Percentiles rank a stretch among this genome's conserved stretches.
Conservation (phyloP, 140 eudicot genomes). For the Cichorium intybus region DNA sequence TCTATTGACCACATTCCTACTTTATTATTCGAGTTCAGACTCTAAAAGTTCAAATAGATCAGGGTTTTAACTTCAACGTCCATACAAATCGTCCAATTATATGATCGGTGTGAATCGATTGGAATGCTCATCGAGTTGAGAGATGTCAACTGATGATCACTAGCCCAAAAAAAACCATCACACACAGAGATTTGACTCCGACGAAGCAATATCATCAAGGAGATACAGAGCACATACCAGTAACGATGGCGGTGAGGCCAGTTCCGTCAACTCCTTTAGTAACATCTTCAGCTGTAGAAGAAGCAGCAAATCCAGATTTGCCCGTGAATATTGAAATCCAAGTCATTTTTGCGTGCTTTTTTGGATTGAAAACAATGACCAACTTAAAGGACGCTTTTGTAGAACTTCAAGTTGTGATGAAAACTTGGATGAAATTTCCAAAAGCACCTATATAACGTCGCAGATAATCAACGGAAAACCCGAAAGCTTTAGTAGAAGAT, state of each 20-base stretch:
- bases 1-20: not conserved
- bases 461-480: not conserved
- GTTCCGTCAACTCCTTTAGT: conserved; percentile 55
- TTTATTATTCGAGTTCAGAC: not conserved
- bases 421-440: not conserved
- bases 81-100: not conserved
- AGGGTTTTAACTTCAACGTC: not conserved
- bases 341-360: conserved; percentile 19
- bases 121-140: not conserved
- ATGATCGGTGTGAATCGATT: not conserved
- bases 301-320: conserved; percentile 47
- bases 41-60: not conserved
- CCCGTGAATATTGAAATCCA: conserved; percentile 41
- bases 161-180: not conserved
- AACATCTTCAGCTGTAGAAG: conserved; percentile 55
- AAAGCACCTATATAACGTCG: not conserved
- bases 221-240: conserved; percentile 32
- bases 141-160: not conserved
- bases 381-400: not conserved
- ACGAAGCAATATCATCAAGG: not conserved
- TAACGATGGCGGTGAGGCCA: conserved; percentile 58
- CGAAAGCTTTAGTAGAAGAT: conserved; percentile 2
- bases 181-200: not conserved
- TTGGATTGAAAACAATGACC: not conserved
- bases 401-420: not conserved